Evolutionary conservation across 306 rosid species (phyloP), one percentile per base, ranked within the genome.

Genomic region (Sicyos edulis): DNA sequence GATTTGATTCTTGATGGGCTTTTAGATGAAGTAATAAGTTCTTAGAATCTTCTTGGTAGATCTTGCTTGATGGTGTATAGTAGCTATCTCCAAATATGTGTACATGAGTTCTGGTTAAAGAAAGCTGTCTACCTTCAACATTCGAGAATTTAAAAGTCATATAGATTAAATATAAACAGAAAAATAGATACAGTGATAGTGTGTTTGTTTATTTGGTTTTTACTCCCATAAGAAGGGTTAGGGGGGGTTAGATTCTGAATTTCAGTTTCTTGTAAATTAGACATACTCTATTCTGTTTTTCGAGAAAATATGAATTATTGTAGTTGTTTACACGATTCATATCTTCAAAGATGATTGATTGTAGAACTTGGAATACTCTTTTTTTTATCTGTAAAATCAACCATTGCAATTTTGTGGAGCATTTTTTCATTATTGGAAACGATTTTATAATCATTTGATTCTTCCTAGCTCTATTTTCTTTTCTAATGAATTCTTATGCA

Each of bases 1-100:
- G 96, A 91, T 42, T 78, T 85, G 78, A 83, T 95, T 44, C 54
- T 91, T 24, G 86, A 89, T 9, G 89, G 87, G 60, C 80, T 91
- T n/a, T 75, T 95, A 70, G 92, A 87, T 76, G 99, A 95, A 79
- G n/a, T 89, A 0, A 16, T 86, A 10, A 13, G 14, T 42, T 73
- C 10, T 14, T 56, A 73, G 60, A 21, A 67, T 67, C 7, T 40
- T 12, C 7, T 47, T 17, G 56, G 17, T 67, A 67, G 72, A 13
- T 66, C 11, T 20, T 21, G 40, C n/a, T 49, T 45, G 20, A 67
- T 47, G 47, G 42, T 22, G 72, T 67, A 67, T 21, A 67, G 55
- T 17, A 16, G 52, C 29, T 10, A 64, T 17, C 10, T 64, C n/a
- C 37, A 44, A 44, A 44, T 42, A 53, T 20, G 34, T 67, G 56